A percentile compares a stretch with the other conserved stretches of the same genome.
Conservation (phyloP, 1,139 yeast species). For the Candida pseudoviswanathii region DNA sequence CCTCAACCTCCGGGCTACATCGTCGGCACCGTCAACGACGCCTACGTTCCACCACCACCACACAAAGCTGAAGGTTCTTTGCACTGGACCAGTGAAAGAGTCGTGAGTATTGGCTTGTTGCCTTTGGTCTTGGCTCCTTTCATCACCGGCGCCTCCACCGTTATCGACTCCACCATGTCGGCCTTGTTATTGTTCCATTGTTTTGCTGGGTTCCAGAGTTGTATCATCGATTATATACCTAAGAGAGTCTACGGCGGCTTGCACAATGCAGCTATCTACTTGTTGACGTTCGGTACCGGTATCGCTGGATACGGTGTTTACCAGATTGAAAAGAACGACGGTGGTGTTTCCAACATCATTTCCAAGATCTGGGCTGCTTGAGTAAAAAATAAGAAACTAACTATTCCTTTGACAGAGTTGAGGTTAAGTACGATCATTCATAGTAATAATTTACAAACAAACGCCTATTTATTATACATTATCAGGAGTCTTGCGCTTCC, state of each 20-base stretch:
- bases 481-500: conserved; percentile 16
- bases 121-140: conserved; percentile 70
- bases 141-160: conserved; percentile 54
- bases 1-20: conserved; percentile 76
- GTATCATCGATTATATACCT: conserved; percentile 81
- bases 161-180: conserved; percentile 59
- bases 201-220: conserved; percentile 72
- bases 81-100: conserved; percentile 74
- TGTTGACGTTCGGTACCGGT: conserved; percentile 71
- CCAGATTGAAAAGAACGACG: conserved; percentile 70
- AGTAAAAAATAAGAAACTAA: conserved; percentile 1
- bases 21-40: conserved; percentile 77
- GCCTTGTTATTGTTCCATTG: conserved; percentile 62
- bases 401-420: not conserved
- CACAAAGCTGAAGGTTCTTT: conserved; percentile 61
- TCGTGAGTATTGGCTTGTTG: conserved; percentile 57
- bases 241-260: conserved; percentile 74
- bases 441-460: conserved; percentile 3
- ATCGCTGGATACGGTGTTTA: conserved; percentile 80
- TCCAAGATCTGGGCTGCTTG: conserved; percentile 45
- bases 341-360: conserved; percentile 39
- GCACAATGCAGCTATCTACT: conserved; percentile 63
- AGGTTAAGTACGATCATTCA: not conserved
- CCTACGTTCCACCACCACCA: conserved; percentile 61
- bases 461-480: conserved; percentile 6